Evolutionary conservation across 805 yeast species (phyloP), one percentile per base, ranked within the genome.

Genomic region (Starmera amethionina): DNA sequence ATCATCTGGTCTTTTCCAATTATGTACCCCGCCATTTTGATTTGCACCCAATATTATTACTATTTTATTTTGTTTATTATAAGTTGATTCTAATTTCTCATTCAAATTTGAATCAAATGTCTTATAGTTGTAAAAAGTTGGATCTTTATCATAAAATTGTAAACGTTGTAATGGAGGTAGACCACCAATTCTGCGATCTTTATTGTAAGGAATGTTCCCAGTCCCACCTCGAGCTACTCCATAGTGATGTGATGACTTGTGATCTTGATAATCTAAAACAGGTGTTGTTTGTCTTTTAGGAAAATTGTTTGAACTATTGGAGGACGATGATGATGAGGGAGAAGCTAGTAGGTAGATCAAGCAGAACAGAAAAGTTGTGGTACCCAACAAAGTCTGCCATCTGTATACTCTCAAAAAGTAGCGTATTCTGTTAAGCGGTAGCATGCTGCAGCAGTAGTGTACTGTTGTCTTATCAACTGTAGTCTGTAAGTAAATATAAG

Each of bases 1-100:
- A 40, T 57, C 58, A 41, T 63, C 63, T 30, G 65, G 59, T 5
- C 65, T 57, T 42, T 64, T 65, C 54, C 67, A 59, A 39, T 54
- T 56, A 37, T 60, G 58, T 16, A 66, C 66, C 36, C 71, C 70
- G 19, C 67, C 63, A 43, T 64, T 67, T 8, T 56, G 40, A n/a
- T 64, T 62, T 22, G 63, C 67, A n/a, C 68, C 69, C 30, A 66
- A 42, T 5, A 66, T 46, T 3, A 66, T 49, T 29, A 64, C 59
- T 4, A 66, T 53, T 38, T 56, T 63, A 33, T 65, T 58, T 38
- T 52, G 55, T 4, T 43, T 42, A 25, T 37, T 37, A 36, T 40
- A 35, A 32, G 40, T 47, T 3, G 16, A 14, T 16, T 36, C 16
- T 9, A 22, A 5, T 2, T n/a, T 13, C 3, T 38, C 30, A 19